Evolutionary conservation across 148 eudicot species (phyloP).

Genomic region (Rhododendron henanense): DNA sequence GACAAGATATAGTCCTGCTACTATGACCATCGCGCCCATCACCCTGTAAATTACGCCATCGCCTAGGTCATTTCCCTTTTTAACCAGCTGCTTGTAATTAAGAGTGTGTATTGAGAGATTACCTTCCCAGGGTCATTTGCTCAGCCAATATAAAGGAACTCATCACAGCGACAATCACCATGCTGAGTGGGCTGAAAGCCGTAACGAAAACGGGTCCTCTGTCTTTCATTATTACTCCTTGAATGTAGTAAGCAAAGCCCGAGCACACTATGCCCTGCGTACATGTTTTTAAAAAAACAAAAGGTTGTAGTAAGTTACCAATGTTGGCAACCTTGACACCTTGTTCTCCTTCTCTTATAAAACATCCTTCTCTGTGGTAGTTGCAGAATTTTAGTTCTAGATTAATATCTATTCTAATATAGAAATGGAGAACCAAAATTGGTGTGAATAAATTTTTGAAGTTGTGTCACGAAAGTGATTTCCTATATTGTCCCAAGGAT

Average conservation of each 20-base stretch:
- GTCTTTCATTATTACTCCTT: slow-evolving; percentile 81
- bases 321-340: background rate
- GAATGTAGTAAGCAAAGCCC: slow-evolving; percentile 74
- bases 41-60: slow-evolving; percentile 35
- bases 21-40: slow-evolving; percentile 53
- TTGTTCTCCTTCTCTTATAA: background rate
- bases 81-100: background rate
- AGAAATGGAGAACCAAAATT: background rate
- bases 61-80: slow-evolving; percentile 4
- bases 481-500: background rate
- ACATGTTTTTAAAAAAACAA: background rate
- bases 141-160: slow-evolving; percentile 72
- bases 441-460: background rate
- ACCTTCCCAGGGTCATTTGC: slow-evolving; percentile 86
- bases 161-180: slow-evolving; percentile 76
- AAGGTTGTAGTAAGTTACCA: background rate
- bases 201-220: slow-evolving; percentile 95
- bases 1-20: slow-evolving; percentile 57
- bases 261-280: slow-evolving; percentile 84
- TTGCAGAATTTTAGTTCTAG: background rate
- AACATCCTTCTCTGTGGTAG: background rate
- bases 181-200: slow-evolving; percentile 81
- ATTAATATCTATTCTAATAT: background rate
- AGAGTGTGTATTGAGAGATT: background rate
- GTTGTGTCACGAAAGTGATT: background rate